phyloP scores from a whole-genome alignment of 805 yeast species.

The Lachancea fermentati region DNA sequence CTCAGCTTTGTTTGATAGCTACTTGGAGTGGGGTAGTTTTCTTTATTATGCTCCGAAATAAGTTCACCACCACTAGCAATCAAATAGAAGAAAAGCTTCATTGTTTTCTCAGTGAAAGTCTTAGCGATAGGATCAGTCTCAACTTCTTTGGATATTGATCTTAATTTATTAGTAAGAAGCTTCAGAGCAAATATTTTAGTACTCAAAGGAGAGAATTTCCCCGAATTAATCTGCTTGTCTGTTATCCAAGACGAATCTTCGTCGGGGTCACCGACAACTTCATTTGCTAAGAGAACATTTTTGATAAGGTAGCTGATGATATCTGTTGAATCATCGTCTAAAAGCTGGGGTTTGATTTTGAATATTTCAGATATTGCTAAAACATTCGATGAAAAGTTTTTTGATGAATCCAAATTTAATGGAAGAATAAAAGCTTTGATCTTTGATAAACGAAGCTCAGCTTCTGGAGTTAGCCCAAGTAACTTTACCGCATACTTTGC shows the following conservation, averaged over 20 bases:
- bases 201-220: constrained; percentile 32
- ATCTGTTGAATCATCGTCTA: constrained; percentile 51
- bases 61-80: constrained; percentile 78
- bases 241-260: constrained; percentile 41
- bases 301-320: constrained; percentile 57
- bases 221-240: constrained; percentile 36
- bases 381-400: constrained; percentile 48
- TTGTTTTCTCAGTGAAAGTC: constrained; percentile 52
- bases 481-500: constrained; percentile 62
- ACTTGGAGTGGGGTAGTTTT: constrained; percentile 55
- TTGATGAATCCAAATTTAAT: constrained; percentile 33
- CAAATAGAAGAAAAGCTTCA: constrained; percentile 60
- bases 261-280: constrained; percentile 28
- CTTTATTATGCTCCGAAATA: constrained; percentile 38
- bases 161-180: constrained; percentile 55
- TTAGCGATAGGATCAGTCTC: constrained; percentile 36
- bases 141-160: constrained; percentile 29
- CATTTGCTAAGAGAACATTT: constrained; percentile 53
- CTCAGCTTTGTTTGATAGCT: constrained; percentile 56
- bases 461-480: constrained; percentile 42
- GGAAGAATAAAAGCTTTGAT: constrained; percentile 47
- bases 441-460: constrained; percentile 33
- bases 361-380: constrained; percentile 57
- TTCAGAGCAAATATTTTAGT: constrained; percentile 50
- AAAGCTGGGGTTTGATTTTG: constrained; percentile 39